Percentiles rank a stretch among this genome's conserved stretches.
These are phyloP conservation scores for Podospora didyma DNA, from an alignment of 495 filamentous ascomycete species.

Conservation along the genomic window DNA sequence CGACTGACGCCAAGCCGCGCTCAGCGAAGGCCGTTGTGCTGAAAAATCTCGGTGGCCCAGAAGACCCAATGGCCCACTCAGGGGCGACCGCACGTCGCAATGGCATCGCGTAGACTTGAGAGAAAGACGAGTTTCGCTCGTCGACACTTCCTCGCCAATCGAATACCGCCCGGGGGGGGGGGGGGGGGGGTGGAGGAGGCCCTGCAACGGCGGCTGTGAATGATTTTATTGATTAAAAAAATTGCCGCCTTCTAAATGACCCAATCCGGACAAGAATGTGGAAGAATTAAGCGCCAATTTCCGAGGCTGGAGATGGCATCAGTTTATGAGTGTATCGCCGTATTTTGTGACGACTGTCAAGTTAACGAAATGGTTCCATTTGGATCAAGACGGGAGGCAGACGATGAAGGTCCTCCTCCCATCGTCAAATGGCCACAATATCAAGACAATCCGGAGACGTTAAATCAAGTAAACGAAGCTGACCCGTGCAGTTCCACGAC, in stretches of 20 bases:
- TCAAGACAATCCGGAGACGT: not conserved
- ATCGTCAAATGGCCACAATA: constrained; percentile 2
- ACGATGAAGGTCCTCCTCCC: not conserved
- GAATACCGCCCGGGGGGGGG: not conserved
- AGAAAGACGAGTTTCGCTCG: constrained; percentile 7
- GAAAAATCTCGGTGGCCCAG: not conserved
- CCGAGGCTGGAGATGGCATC: not conserved
- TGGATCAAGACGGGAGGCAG: constrained; percentile 2
- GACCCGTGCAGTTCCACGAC: not conserved
- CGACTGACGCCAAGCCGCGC: not conserved
- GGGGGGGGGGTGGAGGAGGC: too few species aligned
- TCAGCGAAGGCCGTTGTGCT: not conserved
- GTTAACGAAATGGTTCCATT: constrained; percentile 2
- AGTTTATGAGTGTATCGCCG: constrained; percentile 5
- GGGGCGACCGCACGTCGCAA: constrained; percentile 2
- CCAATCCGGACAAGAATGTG: constrained; percentile 2
- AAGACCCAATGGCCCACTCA: not conserved
- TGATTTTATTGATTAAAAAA: constrained; percentile 4
- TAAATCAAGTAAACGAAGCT: not conserved
- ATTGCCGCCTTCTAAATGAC: constrained; percentile 5
- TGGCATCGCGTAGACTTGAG: constrained; percentile 24
- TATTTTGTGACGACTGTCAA: not conserved
- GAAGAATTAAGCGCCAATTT: constrained; percentile 4
- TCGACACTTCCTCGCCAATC: constrained; percentile 28
- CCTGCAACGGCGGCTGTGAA: not conserved